These are phyloP conservation scores for Umbilicus rupestris DNA, from an alignment of 164 flowering plant genomes.

Conservation along the genomic window DNA sequence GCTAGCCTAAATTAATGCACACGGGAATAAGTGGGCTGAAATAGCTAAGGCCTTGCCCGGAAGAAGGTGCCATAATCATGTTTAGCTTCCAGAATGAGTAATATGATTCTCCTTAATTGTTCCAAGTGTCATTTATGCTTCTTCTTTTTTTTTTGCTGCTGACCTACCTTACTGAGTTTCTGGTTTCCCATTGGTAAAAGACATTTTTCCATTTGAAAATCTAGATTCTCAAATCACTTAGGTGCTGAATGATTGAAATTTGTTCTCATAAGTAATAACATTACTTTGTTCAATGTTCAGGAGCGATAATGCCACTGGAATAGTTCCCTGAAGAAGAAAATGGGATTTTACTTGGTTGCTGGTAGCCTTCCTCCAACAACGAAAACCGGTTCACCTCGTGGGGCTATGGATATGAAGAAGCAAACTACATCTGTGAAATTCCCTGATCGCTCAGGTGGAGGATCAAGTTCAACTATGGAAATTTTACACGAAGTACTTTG, in stretches of 20 bases:
- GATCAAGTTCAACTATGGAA: background rate
- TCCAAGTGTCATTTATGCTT: background rate
- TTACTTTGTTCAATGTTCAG: constrained; percentile 21
- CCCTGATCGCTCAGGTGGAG: constrained; percentile 1
- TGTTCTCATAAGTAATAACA: background rate
- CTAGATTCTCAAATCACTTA: background rate
- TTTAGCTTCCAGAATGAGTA: background rate
- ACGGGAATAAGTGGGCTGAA: constrained; percentile 36
- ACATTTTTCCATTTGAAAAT: background rate
- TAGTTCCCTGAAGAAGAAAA: constrained; percentile 34
- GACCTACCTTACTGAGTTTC: background rate
- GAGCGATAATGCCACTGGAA: constrained; percentile 57
- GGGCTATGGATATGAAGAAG: constrained; percentile 1
- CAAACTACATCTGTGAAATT: background rate
- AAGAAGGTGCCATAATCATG: constrained; percentile 19
- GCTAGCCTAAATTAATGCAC: constrained; percentile 10
- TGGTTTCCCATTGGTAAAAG: background rate
- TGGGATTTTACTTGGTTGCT: constrained; percentile 11
- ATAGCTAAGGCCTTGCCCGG: constrained; percentile 20
- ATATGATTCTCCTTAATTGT: no score
- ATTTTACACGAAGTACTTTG: background rate
- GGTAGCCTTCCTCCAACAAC: constrained; percentile 7
- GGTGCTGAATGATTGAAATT: background rate
- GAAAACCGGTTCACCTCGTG: constrained; percentile 1
- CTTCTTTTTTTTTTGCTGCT: background rate